These are phyloP conservation scores for Scheffersomyces illinoinensis DNA, from an alignment of 1,139 yeast genomes.

Conservation along the genomic window DNA sequence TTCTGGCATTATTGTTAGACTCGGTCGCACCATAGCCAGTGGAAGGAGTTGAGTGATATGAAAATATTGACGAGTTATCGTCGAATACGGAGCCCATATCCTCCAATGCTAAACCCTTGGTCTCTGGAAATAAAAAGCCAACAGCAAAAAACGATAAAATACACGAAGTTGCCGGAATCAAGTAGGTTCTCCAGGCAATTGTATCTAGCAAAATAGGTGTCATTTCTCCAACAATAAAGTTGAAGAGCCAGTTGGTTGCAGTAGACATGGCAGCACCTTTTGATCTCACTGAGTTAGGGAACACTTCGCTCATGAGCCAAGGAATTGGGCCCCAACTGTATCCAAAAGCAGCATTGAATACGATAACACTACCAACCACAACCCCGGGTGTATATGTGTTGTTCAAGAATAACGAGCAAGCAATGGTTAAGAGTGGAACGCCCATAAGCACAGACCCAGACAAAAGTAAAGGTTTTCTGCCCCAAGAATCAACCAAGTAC, in stretches of 20 bases:
- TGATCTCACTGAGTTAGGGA: conserved; percentile 85
- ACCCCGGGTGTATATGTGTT: conserved; percentile 62
- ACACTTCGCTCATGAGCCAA: conserved; percentile 89
- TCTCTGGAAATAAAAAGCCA: conserved; percentile 75
- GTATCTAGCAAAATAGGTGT: conserved; percentile 81
- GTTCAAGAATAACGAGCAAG: conserved; percentile 64
- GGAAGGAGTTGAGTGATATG: conserved; percentile 34
- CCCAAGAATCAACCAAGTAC: conserved; percentile 90
- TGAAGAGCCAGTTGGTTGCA: conserved; percentile 94
- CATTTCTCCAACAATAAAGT: conserved; percentile 87
- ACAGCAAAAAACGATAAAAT: conserved; percentile 68
- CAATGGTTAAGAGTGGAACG: conserved; percentile 60
- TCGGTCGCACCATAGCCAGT: conserved; percentile 18
- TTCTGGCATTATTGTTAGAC: conserved; percentile 6
- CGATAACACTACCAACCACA: conserved; percentile 74
- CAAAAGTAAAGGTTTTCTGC: conserved; percentile 77
- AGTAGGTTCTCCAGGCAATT: conserved; percentile 78
- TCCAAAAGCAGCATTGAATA: conserved; percentile 85
- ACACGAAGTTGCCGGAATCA: conserved; percentile 80
- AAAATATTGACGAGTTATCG: conserved; percentile 41
- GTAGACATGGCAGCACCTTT: conserved; percentile 91
- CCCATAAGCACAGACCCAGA: conserved; percentile 84
- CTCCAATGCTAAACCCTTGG: conserved; percentile 84
- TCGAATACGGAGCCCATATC: conserved; percentile 64
- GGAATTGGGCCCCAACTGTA: conserved; percentile 94